Conservation (phyloP, 2,329 filamentous ascomycete genomes). For the Plectosphaerella cucumerina region DNA sequence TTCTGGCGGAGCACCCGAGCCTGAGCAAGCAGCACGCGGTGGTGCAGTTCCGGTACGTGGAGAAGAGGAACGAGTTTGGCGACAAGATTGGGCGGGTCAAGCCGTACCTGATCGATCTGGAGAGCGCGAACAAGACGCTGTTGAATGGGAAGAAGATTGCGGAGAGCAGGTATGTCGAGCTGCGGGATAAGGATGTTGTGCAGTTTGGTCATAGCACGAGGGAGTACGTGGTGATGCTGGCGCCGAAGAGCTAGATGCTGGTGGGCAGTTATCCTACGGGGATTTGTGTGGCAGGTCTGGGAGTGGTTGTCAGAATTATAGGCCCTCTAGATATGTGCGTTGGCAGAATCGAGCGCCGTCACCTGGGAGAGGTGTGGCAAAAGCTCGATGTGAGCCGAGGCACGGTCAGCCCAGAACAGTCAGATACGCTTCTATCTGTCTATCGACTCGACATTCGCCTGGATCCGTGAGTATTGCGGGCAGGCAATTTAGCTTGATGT, state of each 20-base stretch:
- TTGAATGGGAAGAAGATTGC: constrained; percentile 75
- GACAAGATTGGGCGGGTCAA: constrained; percentile 75
- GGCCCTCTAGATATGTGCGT: too few relatives aligned
- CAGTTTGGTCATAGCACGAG: constrained; percentile 82
- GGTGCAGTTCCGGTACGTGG: constrained; percentile 83
- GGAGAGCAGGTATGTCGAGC: constrained; percentile 75
- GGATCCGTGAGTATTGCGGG: too few relatives aligned
- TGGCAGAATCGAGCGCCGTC: too few relatives aligned
- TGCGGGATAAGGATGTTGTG: constrained; percentile 84
- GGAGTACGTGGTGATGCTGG: constrained; percentile 94
- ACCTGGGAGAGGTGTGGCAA: too few relatives aligned
- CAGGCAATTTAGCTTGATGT: too few relatives aligned
- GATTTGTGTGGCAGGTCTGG: too few relatives aligned
- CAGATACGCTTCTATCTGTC: too few relatives aligned
- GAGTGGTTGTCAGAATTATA: too few relatives aligned
- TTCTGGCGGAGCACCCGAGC: constrained; percentile 83
- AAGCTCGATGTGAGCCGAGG: too few relatives aligned
- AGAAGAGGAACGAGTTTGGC: constrained; percentile 81
- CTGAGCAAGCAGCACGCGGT: constrained; percentile 95
- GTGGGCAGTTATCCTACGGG: too few relatives aligned
- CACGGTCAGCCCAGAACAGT: too few relatives aligned
- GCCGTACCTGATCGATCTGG: constrained; percentile 89
- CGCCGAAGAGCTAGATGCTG: constrained; percentile 35
- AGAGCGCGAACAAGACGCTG: constrained; percentile 85
- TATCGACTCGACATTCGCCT: too few relatives aligned